These are phyloP conservation scores for Hericium alpestre DNA, from an alignment of 768 basidiomycete genomes.

Conservation along the genomic window DNA sequence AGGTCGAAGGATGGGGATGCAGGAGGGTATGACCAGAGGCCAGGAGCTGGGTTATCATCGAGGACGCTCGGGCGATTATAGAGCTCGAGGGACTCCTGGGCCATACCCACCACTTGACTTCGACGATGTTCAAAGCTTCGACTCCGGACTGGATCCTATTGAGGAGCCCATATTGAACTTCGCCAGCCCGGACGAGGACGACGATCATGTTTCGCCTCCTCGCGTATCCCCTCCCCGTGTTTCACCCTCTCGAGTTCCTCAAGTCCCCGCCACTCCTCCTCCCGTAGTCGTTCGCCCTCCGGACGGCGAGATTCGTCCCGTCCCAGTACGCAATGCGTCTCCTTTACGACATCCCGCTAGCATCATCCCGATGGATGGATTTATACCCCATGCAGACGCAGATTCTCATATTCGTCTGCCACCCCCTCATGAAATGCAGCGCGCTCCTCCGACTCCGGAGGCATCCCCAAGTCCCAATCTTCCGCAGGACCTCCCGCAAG, in stretches of 20 bases:
- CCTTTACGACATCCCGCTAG: constrained; percentile 6
- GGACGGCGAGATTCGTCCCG: neutral
- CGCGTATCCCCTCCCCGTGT: neutral
- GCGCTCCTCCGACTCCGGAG: neutral
- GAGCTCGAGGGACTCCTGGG: neutral
- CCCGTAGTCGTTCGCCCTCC: neutral
- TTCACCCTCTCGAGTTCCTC: neutral
- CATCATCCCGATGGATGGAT: constrained; percentile 9
- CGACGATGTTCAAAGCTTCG: constrained; percentile 2
- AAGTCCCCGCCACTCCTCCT: neutral
- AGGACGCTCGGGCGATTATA: constrained; percentile 11
- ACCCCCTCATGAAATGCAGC: constrained; percentile 10
- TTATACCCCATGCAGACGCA: constrained; percentile 9
- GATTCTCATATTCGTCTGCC: constrained; percentile 11
- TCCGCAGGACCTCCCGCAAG: neutral
- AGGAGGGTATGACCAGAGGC: constrained; percentile 35
- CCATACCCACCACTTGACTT: neutral
- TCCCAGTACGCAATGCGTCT: constrained; percentile 4
- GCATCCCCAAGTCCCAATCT: neutral
- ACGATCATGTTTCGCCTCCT: neutral
- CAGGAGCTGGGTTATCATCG: constrained; percentile 22
- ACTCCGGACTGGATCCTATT: constrained; percentile 9
- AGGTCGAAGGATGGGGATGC: constrained; percentile 40
- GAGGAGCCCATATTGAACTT: constrained; percentile 12
- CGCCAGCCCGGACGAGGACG: neutral